Evolutionary conservation across 2,329 filamentous ascomycete species (phyloP), one percentile per base, ranked within the genome.

Genomic region (Colletotrichum sp.): DNA sequence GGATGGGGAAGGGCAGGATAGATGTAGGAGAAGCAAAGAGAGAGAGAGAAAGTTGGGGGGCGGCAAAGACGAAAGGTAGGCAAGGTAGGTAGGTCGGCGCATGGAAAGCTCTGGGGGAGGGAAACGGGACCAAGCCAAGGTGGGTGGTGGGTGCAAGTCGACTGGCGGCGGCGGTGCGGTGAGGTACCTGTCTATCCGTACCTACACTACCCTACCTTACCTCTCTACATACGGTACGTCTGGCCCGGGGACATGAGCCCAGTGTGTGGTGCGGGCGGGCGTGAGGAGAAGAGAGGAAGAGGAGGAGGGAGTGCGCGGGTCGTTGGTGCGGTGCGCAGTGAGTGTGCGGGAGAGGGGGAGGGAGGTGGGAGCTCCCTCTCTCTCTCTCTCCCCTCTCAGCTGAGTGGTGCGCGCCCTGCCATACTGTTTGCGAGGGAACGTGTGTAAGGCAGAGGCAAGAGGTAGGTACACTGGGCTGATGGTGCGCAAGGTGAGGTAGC

Each of bases 21-120:
- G n/a, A 60, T 55, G 73, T 68, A 73, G 71, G 60, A 61, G 69
- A 73, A 75, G 71, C 62, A 70, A 58, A 48, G 66, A 66, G 73
- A 75, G 73, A 55, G 28, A 55, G 68, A 67, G 21, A 70, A 61
- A 76, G 66, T 65, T 70, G 77, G 77, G 73, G 73, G 76, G 70
- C 67, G 70, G 70, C 52, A 36, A 70, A 66, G 36, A 69, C 30
- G 66, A 73, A 68, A 70, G 60, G 68, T 67, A 73, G 66, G 70
- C 34, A 66, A 67, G 71, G 73, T 66, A 77, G 67, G 75, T 62
- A 77, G 68, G 68, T 62, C 36, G 75, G 73, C 72, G 74, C 71
- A 75, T 65, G 43, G 71, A 74, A 76, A 76, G 73, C 75, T 77
- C 60, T 70, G 28, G 66, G 73, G 72, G 67, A 67, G 75, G 71